Base-by-base conservation (phyloP, 805 yeast genomes). In the Scheffersomyces amazonensis region DNA sequence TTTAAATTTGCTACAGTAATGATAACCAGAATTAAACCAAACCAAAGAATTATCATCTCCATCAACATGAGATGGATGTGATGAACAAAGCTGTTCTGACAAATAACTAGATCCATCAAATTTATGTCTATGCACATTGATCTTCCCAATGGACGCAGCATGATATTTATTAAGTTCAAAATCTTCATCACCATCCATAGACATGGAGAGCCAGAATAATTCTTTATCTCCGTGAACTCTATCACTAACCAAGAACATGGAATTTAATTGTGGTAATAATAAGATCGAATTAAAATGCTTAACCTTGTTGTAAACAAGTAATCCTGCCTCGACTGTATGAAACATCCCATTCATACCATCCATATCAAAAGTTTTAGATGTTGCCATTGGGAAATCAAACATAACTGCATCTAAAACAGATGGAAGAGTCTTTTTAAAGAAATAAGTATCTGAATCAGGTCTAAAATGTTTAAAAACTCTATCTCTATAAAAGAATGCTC, bases 351-450 rank as follows among this genome's bases (percentile, higher is more conserved):
- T 23, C 41, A 68, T 58, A 37, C 59, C 52, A 21, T 54, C 57
- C 23, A 53, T 50, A 2, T 50, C 35, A 21, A 64, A 46, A 0
- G 74, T 64, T 34, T 56, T 50, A 16, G 53, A 49, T 2, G 73
- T 53, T 0, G 61, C 40, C 36, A 54, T 60, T 1, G 71, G 67
- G 28, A 69, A 57, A 34, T 52, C 53, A 46, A 59, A 61, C 38
- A 37, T 37, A 28, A 41, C 18, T 2, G 52, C 40, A 31, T 54
- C 60, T 22, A 47, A 36, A 13, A 37, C 35, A 0, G 57, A 53
- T 20, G 83, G 82, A 13, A 74, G 45, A 30, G 76, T 56, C 31
- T 71, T 69, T 27, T 60, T 56, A 53, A 78, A 73, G 41, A 75
- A 66, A 54, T 65, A 43, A 62, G 66, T 43, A 43, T 69, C 73